Conservation (phyloP, 2,329 filamentous ascomycete species). For the Tolypocladium nubicola region DNA sequence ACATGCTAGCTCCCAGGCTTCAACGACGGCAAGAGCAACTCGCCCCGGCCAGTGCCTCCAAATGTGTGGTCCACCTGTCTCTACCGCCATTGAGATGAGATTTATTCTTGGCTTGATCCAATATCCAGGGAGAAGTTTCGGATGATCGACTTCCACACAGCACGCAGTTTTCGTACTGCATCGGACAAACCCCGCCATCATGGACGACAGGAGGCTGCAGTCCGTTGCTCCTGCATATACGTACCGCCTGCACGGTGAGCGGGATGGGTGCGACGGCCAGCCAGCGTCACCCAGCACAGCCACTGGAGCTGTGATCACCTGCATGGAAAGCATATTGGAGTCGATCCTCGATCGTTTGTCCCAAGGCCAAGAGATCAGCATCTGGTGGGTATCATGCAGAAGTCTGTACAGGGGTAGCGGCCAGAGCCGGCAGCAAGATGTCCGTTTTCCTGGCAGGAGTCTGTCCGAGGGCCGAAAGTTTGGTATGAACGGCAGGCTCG, state of each 20-base stretch:
- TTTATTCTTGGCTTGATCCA: too few relatives aligned
- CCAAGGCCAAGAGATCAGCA: conserved; percentile 13
- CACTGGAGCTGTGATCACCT: conserved; percentile 16
- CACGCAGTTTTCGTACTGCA: neutral
- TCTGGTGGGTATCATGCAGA: conserved; percentile 15
- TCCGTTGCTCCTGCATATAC: neutral
- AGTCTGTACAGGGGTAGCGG: conserved; percentile 2
- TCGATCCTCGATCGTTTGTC: conserved; percentile 16
- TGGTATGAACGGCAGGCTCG: conserved; percentile 23
- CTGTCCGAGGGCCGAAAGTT: conserved; percentile 40
- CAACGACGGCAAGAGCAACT: neutral
- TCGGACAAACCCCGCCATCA: neutral
- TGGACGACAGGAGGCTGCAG: neutral
- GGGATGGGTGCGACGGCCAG: neutral
- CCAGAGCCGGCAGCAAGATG: conserved; percentile 5
- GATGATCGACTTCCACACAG: neutral
- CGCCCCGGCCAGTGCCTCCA: neutral
- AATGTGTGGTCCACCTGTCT: neutral
- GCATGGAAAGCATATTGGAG: conserved; percentile 25
- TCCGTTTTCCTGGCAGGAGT: conserved; percentile 37
- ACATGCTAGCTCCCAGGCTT: neutral
- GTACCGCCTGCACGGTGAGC: neutral
- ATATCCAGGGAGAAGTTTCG: too few relatives aligned
- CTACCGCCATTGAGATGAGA: too few relatives aligned
- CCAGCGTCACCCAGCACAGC: neutral